Evolutionary conservation across 345 rosid genomes (phyloP), one percentile per base, ranked within the genome.

Genomic region (Arabis hirsuta): DNA sequence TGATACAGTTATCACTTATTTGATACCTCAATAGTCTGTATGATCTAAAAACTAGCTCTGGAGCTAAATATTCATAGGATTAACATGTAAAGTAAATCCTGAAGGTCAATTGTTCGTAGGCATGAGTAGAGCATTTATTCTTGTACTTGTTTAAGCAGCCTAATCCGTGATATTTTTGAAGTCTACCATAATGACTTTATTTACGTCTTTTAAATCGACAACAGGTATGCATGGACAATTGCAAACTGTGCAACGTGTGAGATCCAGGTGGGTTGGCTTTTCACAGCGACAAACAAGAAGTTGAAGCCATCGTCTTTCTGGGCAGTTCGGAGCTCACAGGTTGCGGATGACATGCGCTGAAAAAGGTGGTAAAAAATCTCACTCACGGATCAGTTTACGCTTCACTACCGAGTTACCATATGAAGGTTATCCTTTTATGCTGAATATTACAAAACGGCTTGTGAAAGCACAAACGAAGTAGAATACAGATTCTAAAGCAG

Each of bases 171-270:
- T 48, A 20, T 20, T 39, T 34, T 39, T 34, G 41, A 13, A 47
- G 60, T 53, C 9, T 50, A 61, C 34, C 57, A 38, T 32, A n/a
- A 32, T 36, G 45, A 46, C 47, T 11, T 41, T 41, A 16, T 50
- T 12, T n/a, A 48, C 43, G 27, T 53, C 19, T 58, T 55, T 48
- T 50, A 65, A 59, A 56, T 56, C 46, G 73, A 36, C 22, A 10
- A 77, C 86, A 95, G 99, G 74, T 95, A 91, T 73, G 98, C 96
- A 13, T 95, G 99, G 97, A 87, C 96, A 44, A 64, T 84, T 44
- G 80, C 84, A 50, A 74, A 71, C 12, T 87, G 96, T 62, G 73
- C 81, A 4, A 68, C 66, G 5, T 91, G 96, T 42, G 86, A 84
- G 76, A 73, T 76, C 12, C 92, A 79, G 58, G 76, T 89, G 81